Conservation (phyloP, 495 filamentous ascomycete species). For the Penicillium samsonianum region DNA sequence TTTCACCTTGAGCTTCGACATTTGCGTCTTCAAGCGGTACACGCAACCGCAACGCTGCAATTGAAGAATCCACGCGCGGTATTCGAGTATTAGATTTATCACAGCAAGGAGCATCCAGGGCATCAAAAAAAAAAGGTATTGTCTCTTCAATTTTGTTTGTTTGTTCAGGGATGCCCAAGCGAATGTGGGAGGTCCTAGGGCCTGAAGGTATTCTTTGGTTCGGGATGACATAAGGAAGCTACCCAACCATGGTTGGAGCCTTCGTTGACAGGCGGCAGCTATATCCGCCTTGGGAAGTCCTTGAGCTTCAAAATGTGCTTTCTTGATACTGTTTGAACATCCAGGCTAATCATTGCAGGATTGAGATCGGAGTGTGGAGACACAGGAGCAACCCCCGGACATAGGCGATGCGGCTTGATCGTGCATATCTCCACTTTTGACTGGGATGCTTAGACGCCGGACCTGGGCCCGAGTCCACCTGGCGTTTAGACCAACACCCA, state of each 20-base stretch:
- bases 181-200: slow-evolving; percentile 2
- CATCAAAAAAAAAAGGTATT: background rate
- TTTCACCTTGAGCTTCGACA: background rate
- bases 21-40: background rate
- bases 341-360: background rate
- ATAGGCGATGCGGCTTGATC: slow-evolving; percentile 16
- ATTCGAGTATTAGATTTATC: background rate
- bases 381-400: slow-evolving; percentile 1
- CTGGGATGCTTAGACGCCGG: slow-evolving; percentile 33
- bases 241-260: background rate
- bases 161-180: background rate
- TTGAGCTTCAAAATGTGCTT: background rate
- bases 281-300: background rate
- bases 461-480: slow-evolving; percentile 41
- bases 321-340: background rate
- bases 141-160: background rate
- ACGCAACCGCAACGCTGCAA: background rate
- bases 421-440: slow-evolving; percentile 16
- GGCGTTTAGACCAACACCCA: slow-evolving; percentile 28
- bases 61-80: background rate
- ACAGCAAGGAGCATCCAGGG: background rate
- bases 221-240: slow-evolving; percentile 22
- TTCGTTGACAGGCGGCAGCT: slow-evolving; percentile 5
- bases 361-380: slow-evolving; percentile 6
- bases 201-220: slow-evolving; percentile 10